These are phyloP conservation scores for Penicillium sp. DNA, from an alignment of 2,329 filamentous ascomycete species.

Conservation along the genomic window DNA sequence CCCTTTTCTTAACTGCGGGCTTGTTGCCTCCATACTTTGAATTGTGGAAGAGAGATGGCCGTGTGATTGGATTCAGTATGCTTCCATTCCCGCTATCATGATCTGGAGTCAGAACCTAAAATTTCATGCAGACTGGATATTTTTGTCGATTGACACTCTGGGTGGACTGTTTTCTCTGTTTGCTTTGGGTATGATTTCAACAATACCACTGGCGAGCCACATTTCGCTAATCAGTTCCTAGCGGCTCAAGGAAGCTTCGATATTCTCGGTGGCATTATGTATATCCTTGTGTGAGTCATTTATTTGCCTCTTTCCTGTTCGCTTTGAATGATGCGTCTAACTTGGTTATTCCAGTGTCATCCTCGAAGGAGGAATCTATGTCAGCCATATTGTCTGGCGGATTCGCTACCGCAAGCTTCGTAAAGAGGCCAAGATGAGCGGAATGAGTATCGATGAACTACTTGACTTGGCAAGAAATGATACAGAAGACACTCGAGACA, in stretches of 20 bases:
- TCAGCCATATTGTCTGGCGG: constrained; percentile 60
- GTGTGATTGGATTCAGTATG: constrained; percentile 61
- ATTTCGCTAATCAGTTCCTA: constrained; percentile 27
- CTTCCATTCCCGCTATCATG: background rate
- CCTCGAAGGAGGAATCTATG: constrained; percentile 61
- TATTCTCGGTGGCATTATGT: constrained; percentile 59
- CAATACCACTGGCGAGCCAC: background rate
- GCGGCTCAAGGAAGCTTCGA: constrained; percentile 63
- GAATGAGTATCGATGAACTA: constrained; percentile 58
- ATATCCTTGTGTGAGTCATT: constrained; percentile 57
- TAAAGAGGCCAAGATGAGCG: constrained; percentile 51
- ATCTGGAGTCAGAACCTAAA: background rate
- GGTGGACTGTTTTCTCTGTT: constrained; percentile 65
- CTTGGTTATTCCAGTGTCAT: constrained; percentile 44
- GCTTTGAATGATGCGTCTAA: background rate
- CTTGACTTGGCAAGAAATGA: constrained; percentile 16
- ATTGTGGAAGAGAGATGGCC: constrained; percentile 60
- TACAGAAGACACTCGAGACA: constrained; percentile 3
- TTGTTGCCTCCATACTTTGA: constrained; percentile 63
- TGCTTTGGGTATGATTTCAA: constrained; percentile 52
- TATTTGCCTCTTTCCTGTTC: background rate
- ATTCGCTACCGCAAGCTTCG: constrained; percentile 55
- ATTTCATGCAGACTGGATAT: constrained; percentile 49
- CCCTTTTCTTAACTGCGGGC: constrained; percentile 57
- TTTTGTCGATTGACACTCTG: constrained; percentile 59